phyloP scores from a whole-genome alignment of 2,329 filamentous ascomycete species.

The Fusarium dimerum region DNA sequence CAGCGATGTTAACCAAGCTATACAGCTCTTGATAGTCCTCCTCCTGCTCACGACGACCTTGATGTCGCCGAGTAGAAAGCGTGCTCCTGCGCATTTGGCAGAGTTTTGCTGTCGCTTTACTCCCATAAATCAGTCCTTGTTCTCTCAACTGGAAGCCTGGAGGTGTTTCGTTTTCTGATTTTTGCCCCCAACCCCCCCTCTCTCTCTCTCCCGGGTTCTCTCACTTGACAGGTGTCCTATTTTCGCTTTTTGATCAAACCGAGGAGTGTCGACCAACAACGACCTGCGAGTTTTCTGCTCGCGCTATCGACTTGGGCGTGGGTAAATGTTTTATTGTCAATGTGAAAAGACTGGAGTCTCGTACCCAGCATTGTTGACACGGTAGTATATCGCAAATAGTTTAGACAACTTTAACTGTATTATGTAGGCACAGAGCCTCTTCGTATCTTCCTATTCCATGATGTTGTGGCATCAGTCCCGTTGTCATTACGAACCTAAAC shows the following conservation, averaged over 20 bases:
- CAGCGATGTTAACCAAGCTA: constrained; percentile 23
- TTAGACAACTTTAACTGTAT: not conserved
- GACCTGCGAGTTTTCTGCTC: constrained; percentile 24
- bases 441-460: not conserved
- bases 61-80: constrained; percentile 78
- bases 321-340: constrained; percentile 12
- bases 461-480: not conserved
- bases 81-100: constrained; percentile 3
- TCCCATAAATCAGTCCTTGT: constrained; percentile 26
- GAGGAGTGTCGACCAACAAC: constrained; percentile 18
- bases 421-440: not conserved
- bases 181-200: constrained; percentile 14
- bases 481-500: not conserved
- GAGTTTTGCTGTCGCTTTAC: constrained; percentile 11
- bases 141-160: constrained; percentile 17
- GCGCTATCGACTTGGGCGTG: constrained; percentile 16
- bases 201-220: constrained; percentile 1
- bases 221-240: constrained; percentile 23
- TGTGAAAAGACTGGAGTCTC: constrained; percentile 23
- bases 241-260: constrained; percentile 25
- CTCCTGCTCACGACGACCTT: constrained; percentile 87
- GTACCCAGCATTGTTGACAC: constrained; percentile 24
- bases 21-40: constrained; percentile 71
- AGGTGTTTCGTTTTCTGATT: not conserved
- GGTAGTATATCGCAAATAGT: constrained; percentile 32